Evolutionary conservation across 306 rosid genomes (phyloP).

Genomic region (Quercus wislizeni): DNA sequence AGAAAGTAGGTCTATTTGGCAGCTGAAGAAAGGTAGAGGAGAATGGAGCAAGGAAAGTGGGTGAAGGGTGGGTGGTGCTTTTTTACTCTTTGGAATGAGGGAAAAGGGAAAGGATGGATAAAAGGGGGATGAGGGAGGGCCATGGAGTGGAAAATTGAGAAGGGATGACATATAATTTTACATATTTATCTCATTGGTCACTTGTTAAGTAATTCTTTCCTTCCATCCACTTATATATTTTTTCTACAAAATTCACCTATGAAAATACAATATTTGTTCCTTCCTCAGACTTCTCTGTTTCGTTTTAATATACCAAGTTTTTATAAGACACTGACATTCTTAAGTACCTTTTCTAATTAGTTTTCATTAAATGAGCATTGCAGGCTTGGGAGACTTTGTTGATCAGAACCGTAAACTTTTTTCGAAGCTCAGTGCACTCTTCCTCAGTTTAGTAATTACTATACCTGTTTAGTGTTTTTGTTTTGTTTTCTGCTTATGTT

Average conservation of each 20-base stretch:
- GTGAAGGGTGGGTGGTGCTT: background rate
- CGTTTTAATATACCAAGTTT: background rate
- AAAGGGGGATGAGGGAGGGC: background rate
- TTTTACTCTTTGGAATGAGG: background rate
- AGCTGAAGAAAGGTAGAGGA: background rate
- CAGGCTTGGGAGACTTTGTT: constrained; percentile 74
- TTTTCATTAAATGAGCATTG: constrained; percentile 21
- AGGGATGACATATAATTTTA: background rate
- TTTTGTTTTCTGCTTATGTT: background rate
- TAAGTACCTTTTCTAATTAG: background rate
- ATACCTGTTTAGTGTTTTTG: constrained; percentile 15
- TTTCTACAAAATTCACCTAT: background rate
- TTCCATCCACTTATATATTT: background rate
- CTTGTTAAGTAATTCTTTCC: background rate
- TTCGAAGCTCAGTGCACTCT: constrained; percentile 63
- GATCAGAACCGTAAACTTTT: constrained; percentile 69
- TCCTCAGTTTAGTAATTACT: constrained; percentile 70
- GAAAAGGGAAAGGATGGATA: background rate
- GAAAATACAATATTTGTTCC: background rate
- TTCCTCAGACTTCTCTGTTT: background rate
- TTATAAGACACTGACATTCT: background rate
- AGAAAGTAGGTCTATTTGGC: constrained; percentile 8
- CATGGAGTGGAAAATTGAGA: background rate
- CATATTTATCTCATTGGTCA: background rate
- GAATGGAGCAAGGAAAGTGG: background rate